Evolutionary conservation across 805 yeast genomes (phyloP), one percentile per base, ranked within the genome.

Genomic region (Wickerhamomyces pijperi): DNA sequence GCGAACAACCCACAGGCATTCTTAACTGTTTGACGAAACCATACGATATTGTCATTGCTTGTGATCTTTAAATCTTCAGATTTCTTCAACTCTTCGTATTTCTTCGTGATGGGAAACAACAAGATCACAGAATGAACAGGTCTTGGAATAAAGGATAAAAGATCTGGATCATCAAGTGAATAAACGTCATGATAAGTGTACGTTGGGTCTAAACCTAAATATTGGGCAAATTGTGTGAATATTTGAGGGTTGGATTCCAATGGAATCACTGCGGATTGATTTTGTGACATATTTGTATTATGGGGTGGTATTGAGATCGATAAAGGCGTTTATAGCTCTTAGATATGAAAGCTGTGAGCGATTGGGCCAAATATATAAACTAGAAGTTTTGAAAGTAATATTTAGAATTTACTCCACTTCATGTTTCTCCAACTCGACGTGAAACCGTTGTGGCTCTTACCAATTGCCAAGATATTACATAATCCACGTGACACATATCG

Each of bases 1-100:
- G 95, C 97, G 59, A 82, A 85, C 25, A 94, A 70, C 5, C 98
- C 98, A 63, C 98, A 90, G 0, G 94, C 94, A 55, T 90, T 90
- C 45, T 73, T 74, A 15, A 92, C 74, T 1, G 87, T 77, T 53
- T 90, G 98, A 47, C 75, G 76, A 49, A 78, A 75, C 97, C 97
- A 92, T n/a, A 69, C 46, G 14, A 77, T 64, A 6, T 50, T 61
- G 44, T 6, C 39, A 34, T 5, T n/a, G n/a, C n/a, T n/a, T n/a
- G n/a, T n/a, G n/a, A n/a, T n/a, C n/a, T n/a, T n/a, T n/a, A 21
- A 37, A 1, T 39, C 29, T 4, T 44, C 37, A 41, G 75, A 80
- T 34, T 65, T 70, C 14, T 47, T 63, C 40, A 73, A 65, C 14
- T 49, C 42, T 47, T 84, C 92, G 53, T 78, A 82, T 3, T 60